These are phyloP conservation scores for Mycena metata DNA, from an alignment of 768 basidiomycete species.

Conservation along the genomic window DNA sequence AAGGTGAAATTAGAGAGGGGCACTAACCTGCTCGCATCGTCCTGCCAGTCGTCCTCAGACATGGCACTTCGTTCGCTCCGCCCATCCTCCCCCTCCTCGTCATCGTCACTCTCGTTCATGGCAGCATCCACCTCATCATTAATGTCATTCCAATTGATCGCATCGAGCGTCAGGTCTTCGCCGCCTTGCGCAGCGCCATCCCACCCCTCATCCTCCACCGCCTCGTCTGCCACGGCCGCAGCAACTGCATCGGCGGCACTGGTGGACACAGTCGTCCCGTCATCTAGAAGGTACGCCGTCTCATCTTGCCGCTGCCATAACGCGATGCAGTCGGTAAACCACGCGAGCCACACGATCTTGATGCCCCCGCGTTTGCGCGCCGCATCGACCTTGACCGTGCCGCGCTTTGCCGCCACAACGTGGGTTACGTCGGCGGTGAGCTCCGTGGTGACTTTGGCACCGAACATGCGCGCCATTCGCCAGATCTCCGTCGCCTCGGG, in stretches of 20 bases:
- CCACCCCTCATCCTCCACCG: conserved; percentile 45
- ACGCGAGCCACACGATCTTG: conserved; percentile 88
- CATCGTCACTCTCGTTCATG: conserved; percentile 84
- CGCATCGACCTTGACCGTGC: conserved; percentile 91
- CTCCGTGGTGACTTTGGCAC: conserved; percentile 84
- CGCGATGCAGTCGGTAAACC: conserved; percentile 93
- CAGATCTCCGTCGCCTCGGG: conserved; percentile 89
- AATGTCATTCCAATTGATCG: conserved; percentile 86
- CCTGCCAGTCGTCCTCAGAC: conserved; percentile 69
- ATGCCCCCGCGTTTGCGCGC: conserved; percentile 83
- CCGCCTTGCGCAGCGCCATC: not conserved
- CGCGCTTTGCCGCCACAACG: conserved; percentile 92
- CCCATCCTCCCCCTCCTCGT: conserved; percentile 51
- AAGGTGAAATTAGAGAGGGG: not conserved
- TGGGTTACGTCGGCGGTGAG: conserved; percentile 82
- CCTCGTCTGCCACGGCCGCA: conserved; percentile 48
- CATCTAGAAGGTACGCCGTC: conserved; percentile 77
- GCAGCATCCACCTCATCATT: conserved; percentile 91
- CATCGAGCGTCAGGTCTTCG: conserved; percentile 63
- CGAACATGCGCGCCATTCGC: conserved; percentile 89
- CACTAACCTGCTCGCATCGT: conserved; percentile 59
- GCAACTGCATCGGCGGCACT: conserved; percentile 62
- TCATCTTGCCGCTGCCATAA: conserved; percentile 90
- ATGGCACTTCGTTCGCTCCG: conserved; percentile 57
- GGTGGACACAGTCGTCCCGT: conserved; percentile 5